Percentiles rank a stretch among this genome's conserved stretches.
These are phyloP conservation scores for Trichoderma lentiforme DNA, from an alignment of 2,329 filamentous ascomycete genomes.

Conservation along the genomic window DNA sequence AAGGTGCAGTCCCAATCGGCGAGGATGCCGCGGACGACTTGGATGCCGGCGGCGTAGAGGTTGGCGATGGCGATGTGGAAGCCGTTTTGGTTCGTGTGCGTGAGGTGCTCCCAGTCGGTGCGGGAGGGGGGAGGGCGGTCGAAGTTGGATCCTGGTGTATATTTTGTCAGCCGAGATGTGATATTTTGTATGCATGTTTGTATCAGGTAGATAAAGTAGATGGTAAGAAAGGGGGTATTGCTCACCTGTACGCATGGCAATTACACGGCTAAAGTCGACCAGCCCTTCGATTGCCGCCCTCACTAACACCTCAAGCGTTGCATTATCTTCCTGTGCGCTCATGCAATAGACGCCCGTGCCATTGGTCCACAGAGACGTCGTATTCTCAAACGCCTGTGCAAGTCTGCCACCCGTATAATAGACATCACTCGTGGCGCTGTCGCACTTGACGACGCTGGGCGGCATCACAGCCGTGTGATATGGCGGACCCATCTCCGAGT, in stretches of 20 bases:
- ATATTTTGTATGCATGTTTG: not conserved
- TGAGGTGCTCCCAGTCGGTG: slow-evolving; percentile 56
- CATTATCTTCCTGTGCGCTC: slow-evolving; percentile 71
- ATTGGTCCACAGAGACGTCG: slow-evolving; percentile 62
- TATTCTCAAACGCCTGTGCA: slow-evolving; percentile 62
- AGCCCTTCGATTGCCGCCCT: slow-evolving; percentile 54
- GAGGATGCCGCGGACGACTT: slow-evolving; percentile 63
- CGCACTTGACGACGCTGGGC: slow-evolving; percentile 61
- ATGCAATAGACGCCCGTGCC: slow-evolving; percentile 66
- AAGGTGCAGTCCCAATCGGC: slow-evolving; percentile 59
- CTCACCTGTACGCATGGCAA: slow-evolving; percentile 61
- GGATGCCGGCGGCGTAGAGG: slow-evolving; percentile 62
- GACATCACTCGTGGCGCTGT: slow-evolving; percentile 67
- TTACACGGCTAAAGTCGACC: slow-evolving; percentile 64
- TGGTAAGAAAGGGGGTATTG: not conserved
- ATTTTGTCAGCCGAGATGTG: not conserved
- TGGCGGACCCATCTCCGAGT: slow-evolving; percentile 39
- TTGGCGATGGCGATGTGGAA: slow-evolving; percentile 63
- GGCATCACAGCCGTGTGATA: slow-evolving; percentile 42
- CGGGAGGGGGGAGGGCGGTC: slow-evolving; percentile 62
- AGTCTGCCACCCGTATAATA: slow-evolving; percentile 65
- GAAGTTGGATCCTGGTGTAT: slow-evolving; percentile 57
- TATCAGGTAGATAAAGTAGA: not conserved
- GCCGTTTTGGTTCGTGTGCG: slow-evolving; percentile 58
- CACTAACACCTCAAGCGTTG: slow-evolving; percentile 62